Evolutionary conservation across 805 yeast species (phyloP).

Genomic region (Kodamaea restingae): DNA sequence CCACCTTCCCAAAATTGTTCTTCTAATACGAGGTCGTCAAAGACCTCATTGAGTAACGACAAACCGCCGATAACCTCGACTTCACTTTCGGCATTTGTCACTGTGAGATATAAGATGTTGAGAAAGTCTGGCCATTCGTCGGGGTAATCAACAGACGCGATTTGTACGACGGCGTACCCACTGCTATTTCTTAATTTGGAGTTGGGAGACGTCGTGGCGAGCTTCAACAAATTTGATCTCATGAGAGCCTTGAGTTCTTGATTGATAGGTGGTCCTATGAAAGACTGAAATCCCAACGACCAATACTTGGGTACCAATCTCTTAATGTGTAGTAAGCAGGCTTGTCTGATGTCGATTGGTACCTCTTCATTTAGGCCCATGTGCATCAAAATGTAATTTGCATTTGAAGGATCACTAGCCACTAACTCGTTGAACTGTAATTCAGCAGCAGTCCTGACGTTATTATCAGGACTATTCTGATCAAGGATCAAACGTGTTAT

Average conservation of each 20-base stretch:
- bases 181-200: conserved; percentile 63
- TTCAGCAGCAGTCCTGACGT: conserved; percentile 51
- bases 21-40: conserved; percentile 82
- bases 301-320: conserved; percentile 68
- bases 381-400: conserved; percentile 40
- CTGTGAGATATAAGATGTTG: conserved; percentile 40
- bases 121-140: conserved; percentile 90
- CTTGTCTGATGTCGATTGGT: conserved; percentile 47
- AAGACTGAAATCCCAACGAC: conserved; percentile 80
- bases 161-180: conserved; percentile 74
- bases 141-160: conserved; percentile 87
- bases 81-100: conserved; percentile 27
- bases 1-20: conserved; percentile 81
- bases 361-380: conserved; percentile 32
- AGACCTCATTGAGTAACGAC: conserved; percentile 64
- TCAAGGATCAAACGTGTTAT: conserved; percentile 12
- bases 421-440: conserved; percentile 39
- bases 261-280: conserved; percentile 58
- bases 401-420: conserved; percentile 47
- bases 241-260: conserved; percentile 49
- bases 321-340: conserved; percentile 63
- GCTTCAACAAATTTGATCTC: conserved; percentile 46
- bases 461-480: conserved; percentile 48
- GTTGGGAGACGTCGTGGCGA: conserved; percentile 42
- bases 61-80: conserved; percentile 49